Evolutionary conservation across 345 rosid species (phyloP).

Genomic region (Chamaenerion angustifolium): DNA sequence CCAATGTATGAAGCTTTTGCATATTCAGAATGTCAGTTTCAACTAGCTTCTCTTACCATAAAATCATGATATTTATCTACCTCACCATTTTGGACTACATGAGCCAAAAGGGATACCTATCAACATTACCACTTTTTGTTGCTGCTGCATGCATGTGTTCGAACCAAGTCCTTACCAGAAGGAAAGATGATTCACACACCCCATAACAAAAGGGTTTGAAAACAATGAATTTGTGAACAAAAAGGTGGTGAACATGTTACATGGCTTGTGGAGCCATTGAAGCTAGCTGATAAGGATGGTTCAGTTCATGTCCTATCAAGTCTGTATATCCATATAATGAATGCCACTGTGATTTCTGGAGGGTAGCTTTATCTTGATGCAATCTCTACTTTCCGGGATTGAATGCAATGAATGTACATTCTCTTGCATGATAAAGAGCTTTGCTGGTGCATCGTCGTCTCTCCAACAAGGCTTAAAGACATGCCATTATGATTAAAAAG

Average conservation of each 20-base stretch:
- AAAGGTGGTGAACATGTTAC: conserved; percentile 61
- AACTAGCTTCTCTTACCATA: too few relatives aligned
- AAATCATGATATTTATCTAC: too few relatives aligned
- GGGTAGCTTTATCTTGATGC: conserved; percentile 44
- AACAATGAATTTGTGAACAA: conserved; percentile 49
- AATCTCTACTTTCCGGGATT: conserved; percentile 45
- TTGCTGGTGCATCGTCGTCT: conserved; percentile 71
- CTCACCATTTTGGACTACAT: conserved; percentile 53
- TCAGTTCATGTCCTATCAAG: conserved; percentile 34
- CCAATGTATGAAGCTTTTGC: too few relatives aligned
- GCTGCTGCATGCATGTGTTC: conserved; percentile 60
- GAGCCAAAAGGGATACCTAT: conserved; percentile 69
- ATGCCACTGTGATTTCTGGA: conserved; percentile 69
- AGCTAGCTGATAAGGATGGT: too few relatives aligned
- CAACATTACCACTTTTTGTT: conserved; percentile 60
- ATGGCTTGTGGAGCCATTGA: conserved; percentile 52
- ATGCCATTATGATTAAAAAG: conserved; percentile 56
- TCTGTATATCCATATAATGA: conserved; percentile 69
- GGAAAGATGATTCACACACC: conserved; percentile 55
- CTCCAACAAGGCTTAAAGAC: conserved; percentile 52
- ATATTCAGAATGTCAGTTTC: too few relatives aligned
- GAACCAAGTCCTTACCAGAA: conserved; percentile 33
- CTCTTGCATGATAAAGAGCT: conserved; percentile 66
- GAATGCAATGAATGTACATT: conserved; percentile 60
- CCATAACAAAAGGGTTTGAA: conserved; percentile 56